These are phyloP conservation scores for Coffea canephora DNA, from an alignment of 257 asterid species.

Conservation along the genomic window DNA sequence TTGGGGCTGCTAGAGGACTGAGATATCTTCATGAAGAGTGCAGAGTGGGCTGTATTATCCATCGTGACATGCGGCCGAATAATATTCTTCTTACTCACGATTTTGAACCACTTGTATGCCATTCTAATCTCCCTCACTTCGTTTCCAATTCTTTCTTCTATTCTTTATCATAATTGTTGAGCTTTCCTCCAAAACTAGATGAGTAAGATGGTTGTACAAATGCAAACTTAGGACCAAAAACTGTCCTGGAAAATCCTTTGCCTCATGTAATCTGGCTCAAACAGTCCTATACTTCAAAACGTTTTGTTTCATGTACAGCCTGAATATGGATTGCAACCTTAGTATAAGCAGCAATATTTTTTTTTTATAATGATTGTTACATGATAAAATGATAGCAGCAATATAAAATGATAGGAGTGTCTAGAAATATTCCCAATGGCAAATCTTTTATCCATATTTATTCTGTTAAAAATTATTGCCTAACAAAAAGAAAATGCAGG, in stretches of 20 bases:
- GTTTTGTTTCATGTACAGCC: neutral
- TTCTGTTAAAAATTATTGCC: neutral
- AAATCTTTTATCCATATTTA: neutral
- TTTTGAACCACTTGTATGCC: slow-evolving; percentile 81
- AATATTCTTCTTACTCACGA: slow-evolving; percentile 96
- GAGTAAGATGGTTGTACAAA: neutral
- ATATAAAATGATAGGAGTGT: neutral
- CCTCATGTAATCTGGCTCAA: neutral
- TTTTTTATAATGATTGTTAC: too few species aligned
- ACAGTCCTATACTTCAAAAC: neutral
- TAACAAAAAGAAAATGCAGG: neutral
- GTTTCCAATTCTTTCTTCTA: neutral
- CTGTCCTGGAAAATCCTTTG: neutral
- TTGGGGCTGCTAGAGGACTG: slow-evolving; percentile 92
- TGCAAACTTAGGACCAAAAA: neutral
- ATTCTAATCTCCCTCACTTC: slow-evolving; percentile 5
- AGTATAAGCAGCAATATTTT: neutral
- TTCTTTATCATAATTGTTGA: neutral
- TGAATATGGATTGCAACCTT: neutral
- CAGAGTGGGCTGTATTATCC: slow-evolving; percentile 90
- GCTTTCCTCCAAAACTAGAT: neutral
- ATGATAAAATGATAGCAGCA: neutral
- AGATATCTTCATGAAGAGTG: slow-evolving; percentile 95
- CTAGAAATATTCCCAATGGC: neutral
- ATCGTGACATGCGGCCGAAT: slow-evolving; percentile 88